phyloP scores from a whole-genome alignment of 208 protist species.

The Crithidia acanthocephali region DNA sequence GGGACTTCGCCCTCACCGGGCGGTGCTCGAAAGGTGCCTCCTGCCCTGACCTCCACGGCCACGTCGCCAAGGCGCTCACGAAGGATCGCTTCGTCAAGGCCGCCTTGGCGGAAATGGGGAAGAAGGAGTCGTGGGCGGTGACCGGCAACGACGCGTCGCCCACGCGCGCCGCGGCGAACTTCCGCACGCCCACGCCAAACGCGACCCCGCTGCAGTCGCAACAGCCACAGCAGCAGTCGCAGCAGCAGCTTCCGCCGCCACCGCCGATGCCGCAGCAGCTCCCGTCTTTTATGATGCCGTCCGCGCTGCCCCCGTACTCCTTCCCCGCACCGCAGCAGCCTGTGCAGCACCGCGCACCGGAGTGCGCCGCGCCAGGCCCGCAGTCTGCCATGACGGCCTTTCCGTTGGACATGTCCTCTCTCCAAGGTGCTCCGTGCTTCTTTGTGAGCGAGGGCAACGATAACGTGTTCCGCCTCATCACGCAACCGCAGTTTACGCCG shows the following conservation, averaged over 20 bases:
- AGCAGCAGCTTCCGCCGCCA: background rate
- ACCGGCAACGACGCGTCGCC: slow-evolving; percentile 1
- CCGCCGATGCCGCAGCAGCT: slow-evolving; percentile 6
- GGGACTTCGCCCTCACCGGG: slow-evolving; percentile 56
- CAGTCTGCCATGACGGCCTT: slow-evolving; percentile 17
- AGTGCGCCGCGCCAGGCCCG: background rate
- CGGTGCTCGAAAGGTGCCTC: slow-evolving; percentile 42
- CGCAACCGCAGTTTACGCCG: slow-evolving; percentile 24
- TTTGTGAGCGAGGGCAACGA: slow-evolving; percentile 41
- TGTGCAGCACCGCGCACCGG: background rate
- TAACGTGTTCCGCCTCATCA: slow-evolving; percentile 44
- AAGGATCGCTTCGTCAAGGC: slow-evolving; percentile 51
- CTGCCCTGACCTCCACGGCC: slow-evolving; percentile 49
- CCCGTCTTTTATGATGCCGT: slow-evolving; percentile 16
- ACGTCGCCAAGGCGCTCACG: slow-evolving; percentile 49
- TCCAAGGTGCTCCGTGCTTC: slow-evolving; percentile 31
- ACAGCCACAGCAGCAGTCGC: background rate
- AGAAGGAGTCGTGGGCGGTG: slow-evolving; percentile 29
- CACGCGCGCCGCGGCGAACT: background rate
- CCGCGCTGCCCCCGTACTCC: slow-evolving; percentile 16
- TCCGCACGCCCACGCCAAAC: slow-evolving; percentile 1
- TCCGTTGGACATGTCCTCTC: slow-evolving; percentile 27
- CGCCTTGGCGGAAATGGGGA: slow-evolving; percentile 48
- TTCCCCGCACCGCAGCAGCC: slow-evolving; percentile 10
- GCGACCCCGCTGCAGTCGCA: background rate